A percentile compares a stretch with the other conserved stretches of the same genome.
phyloP scores from a whole-genome alignment of 2,329 filamentous ascomycete genomes.

The Penicillium sp. region DNA sequence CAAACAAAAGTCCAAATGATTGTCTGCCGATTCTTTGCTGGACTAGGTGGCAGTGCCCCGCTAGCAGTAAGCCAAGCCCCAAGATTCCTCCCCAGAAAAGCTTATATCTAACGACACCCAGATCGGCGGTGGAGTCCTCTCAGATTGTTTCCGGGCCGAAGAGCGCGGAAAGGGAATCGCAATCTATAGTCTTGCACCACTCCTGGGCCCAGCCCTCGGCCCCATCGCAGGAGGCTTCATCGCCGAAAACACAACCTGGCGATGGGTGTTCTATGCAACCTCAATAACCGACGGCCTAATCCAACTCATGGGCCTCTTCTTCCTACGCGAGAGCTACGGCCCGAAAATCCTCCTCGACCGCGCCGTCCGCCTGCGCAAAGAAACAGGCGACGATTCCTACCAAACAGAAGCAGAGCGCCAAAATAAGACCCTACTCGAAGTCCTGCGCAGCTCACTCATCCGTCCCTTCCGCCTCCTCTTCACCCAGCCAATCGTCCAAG shows the following conservation, averaged over 20 bases:
- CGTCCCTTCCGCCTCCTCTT: slow-evolving; percentile 58
- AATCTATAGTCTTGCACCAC: slow-evolving; percentile 62
- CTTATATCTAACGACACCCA: slow-evolving; percentile 17
- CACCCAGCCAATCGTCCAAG: slow-evolving; percentile 62
- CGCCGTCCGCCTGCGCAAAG: slow-evolving; percentile 50
- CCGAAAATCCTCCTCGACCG: slow-evolving; percentile 62
- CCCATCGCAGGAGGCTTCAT: slow-evolving; percentile 68
- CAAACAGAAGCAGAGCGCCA: slow-evolving; percentile 44
- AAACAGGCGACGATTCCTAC: slow-evolving; percentile 39
- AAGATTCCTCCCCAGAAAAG: background rate
- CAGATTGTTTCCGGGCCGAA: slow-evolving; percentile 61
- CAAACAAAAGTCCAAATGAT: slow-evolving; percentile 56
- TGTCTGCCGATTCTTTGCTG: slow-evolving; percentile 58
- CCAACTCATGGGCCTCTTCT: slow-evolving; percentile 61
- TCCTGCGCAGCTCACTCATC: slow-evolving; percentile 46
- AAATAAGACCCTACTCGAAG: slow-evolving; percentile 33
- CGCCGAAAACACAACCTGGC: slow-evolving; percentile 63
- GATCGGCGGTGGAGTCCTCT: slow-evolving; percentile 52
- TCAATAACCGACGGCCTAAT: slow-evolving; percentile 63
- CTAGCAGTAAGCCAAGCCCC: slow-evolving; percentile 45
- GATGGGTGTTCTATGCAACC: slow-evolving; percentile 71
- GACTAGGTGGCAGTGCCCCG: slow-evolving; percentile 59
- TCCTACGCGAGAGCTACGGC: slow-evolving; percentile 65
- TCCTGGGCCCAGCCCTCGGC: slow-evolving; percentile 65
- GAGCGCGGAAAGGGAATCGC: slow-evolving; percentile 63